phyloP scores from a whole-genome alignment of 495 filamentous ascomycete species.

The Hypoxylon rickii region DNA sequence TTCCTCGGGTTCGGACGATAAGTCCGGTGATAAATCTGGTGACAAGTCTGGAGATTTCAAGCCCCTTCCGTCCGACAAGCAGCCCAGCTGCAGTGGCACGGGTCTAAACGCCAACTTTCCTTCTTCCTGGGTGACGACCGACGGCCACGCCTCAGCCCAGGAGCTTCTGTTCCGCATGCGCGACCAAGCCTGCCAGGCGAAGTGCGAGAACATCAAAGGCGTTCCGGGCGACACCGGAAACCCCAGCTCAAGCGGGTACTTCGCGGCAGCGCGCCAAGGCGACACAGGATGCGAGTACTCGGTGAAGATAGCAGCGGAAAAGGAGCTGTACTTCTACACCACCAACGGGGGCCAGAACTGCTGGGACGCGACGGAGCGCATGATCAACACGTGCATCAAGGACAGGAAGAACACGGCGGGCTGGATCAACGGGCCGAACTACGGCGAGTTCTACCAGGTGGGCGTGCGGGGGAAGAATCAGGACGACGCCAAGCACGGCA shows the following conservation, averaged over 20 bases:
- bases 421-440: constrained; percentile 4
- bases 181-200: constrained; percentile 5
- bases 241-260: background rate
- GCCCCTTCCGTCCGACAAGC: background rate
- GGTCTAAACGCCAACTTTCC: constrained; percentile 5
- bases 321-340: constrained; percentile 6
- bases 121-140: background rate
- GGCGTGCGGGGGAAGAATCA: constrained; percentile 1
- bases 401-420: background rate
- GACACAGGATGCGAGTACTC: constrained; percentile 3
- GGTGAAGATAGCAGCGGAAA: constrained; percentile 5
- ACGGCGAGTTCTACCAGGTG: constrained; percentile 7
- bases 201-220: constrained; percentile 5
- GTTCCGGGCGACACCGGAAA: constrained; percentile 1
- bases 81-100: constrained; percentile 5
- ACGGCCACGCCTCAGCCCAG: background rate
- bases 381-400: constrained; percentile 8
- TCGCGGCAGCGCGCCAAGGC: background rate
- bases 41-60: no score
- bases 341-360: constrained; percentile 1
- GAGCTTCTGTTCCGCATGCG: constrained; percentile 2
- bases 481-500: background rate
- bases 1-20: background rate
- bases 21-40: no score
- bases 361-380: background rate